phyloP scores from a whole-genome alignment of 164 flowering plant species.

The Macadamia integrifolia region DNA sequence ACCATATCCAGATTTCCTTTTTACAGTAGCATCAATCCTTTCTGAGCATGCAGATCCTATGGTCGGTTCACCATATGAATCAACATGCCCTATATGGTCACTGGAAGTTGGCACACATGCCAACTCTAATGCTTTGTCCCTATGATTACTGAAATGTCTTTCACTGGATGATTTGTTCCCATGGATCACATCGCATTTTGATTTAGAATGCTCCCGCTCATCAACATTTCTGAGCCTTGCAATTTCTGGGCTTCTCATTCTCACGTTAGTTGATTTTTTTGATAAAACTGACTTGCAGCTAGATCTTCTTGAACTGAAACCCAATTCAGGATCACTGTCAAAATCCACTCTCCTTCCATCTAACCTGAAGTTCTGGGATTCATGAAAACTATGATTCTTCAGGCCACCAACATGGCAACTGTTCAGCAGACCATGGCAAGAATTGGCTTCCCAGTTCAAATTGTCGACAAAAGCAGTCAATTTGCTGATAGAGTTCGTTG shows the following conservation, averaged over 20 bases:
- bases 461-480: slow-evolving; percentile 48
- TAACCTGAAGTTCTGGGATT: slow-evolving; percentile 13
- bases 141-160: slow-evolving; percentile 16
- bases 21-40: slow-evolving; percentile 14
- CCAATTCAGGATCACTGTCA: slow-evolving; percentile 27
- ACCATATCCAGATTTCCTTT: slow-evolving; percentile 19
- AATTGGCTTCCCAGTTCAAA: slow-evolving; percentile 67
- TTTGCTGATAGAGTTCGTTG: slow-evolving; percentile 73
- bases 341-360: slow-evolving; percentile 19
- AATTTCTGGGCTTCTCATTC: slow-evolving; percentile 11
- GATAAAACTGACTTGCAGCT: slow-evolving; percentile 11
- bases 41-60: slow-evolving; percentile 20
- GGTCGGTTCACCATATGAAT: slow-evolving; percentile 32
- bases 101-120: slow-evolving; percentile 20
- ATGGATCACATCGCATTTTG: slow-evolving; percentile 11
- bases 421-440: slow-evolving; percentile 39
- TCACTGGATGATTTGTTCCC: slow-evolving; percentile 23
- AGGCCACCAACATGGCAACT: slow-evolving; percentile 16
- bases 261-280: slow-evolving; percentile 16
- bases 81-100: slow-evolving; percentile 34
- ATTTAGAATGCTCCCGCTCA: slow-evolving; percentile 14
- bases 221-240: slow-evolving; percentile 16
- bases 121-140: slow-evolving; percentile 30
- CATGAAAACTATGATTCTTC: slow-evolving; percentile 13
- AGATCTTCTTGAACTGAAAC: slow-evolving; percentile 14